A percentile compares a stretch with the other conserved stretches of the same genome.
These are phyloP conservation scores for Remersonia thermophila DNA, from an alignment of 2,329 filamentous ascomycete genomes.

Conservation along the genomic window DNA sequence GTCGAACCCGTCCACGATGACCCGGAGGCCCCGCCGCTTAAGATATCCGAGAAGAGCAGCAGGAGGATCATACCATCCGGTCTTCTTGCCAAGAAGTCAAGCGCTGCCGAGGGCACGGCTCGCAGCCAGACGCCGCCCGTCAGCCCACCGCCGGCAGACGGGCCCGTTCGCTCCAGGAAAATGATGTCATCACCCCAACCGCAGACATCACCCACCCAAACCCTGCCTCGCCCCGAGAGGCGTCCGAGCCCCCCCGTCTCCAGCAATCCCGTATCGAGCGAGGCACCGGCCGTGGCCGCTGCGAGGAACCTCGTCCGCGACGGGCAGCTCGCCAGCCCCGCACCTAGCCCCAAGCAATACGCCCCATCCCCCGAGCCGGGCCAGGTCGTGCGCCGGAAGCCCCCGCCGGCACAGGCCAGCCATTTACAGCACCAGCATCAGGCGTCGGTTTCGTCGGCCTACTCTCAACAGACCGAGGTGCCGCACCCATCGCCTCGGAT, in stretches of 20 bases:
- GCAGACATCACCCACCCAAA: too few relatives aligned
- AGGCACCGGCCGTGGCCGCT: constrained; percentile 15
- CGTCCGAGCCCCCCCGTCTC: constrained; percentile 29
- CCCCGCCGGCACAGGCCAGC: constrained; percentile 13
- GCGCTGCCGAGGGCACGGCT: constrained; percentile 6
- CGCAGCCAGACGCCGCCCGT: constrained; percentile 21
- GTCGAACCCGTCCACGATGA: constrained; percentile 54
- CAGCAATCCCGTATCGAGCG: constrained; percentile 15
- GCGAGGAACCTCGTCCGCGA: constrained; percentile 15
- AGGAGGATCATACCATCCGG: constrained; percentile 25
- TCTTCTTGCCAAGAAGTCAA: constrained; percentile 8
- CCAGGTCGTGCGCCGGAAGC: constrained; percentile 15
- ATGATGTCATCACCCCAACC: too few relatives aligned
- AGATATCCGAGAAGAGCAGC: constrained; percentile 39
- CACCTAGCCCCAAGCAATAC: constrained; percentile 6
- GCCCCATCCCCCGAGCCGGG: too few relatives aligned
- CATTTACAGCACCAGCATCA: constrained; percentile 17
- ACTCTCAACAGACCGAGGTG: constrained; percentile 18
- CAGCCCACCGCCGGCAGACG: constrained; percentile 23
- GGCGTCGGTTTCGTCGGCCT: constrained; percentile 22
- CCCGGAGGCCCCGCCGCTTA: constrained; percentile 41
- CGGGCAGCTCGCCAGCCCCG: constrained; percentile 5
- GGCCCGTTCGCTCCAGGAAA: constrained; percentile 27
- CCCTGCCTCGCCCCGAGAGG: constrained; percentile 3
- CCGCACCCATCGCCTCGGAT: constrained; percentile 13